Evolutionary conservation across 495 filamentous ascomycete species (phyloP).

Genomic region (Lasiosphaeria ovina): DNA sequence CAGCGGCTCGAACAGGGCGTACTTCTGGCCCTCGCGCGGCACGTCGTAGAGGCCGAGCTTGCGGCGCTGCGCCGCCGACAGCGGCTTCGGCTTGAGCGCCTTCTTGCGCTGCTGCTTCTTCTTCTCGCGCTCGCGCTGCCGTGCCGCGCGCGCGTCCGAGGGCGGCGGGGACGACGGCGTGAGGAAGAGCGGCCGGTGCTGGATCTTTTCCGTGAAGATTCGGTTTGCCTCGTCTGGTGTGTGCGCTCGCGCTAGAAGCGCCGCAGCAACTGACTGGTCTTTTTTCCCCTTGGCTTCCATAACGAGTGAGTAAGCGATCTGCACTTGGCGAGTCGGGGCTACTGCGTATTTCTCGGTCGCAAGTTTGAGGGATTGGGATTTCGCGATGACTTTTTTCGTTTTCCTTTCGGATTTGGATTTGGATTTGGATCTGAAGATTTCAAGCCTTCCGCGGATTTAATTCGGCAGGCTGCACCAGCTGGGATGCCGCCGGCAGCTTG

Average conservation of each 20-base stretch:
- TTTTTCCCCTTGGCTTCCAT: conserved; percentile 14
- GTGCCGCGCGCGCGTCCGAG: conserved; percentile 61
- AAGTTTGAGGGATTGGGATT: not conserved
- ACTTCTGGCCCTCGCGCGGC: conserved; percentile 64
- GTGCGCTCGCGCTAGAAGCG: conserved; percentile 72
- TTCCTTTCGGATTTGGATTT: not conserved
- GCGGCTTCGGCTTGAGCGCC: conserved; percentile 64
- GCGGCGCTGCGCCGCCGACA: conserved; percentile 80
- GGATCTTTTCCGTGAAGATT: conserved; percentile 79
- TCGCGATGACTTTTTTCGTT: not conserved
- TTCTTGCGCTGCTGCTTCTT: conserved; percentile 57
- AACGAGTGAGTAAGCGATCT: not conserved
- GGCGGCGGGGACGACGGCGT: conserved; percentile 65
- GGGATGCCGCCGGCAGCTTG: not conserved
- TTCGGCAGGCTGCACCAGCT: not conserved
- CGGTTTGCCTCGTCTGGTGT: conserved; percentile 61
- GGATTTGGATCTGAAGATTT: not conserved
- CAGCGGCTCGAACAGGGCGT: conserved; percentile 72
- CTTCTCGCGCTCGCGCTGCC: conserved; percentile 55
- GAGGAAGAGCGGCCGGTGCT: conserved; percentile 77
- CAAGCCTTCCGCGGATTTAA: not conserved
- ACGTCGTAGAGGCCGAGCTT: conserved; percentile 69
- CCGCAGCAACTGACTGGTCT: conserved; percentile 52
- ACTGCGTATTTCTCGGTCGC: not conserved
- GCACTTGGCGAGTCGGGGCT: not conserved